A percentile compares a stretch with the other conserved stretches of the same genome.
Evolutionary conservation across 129 eudicot genomes (phyloP).

Genomic region (Escallonia rubra): DNA sequence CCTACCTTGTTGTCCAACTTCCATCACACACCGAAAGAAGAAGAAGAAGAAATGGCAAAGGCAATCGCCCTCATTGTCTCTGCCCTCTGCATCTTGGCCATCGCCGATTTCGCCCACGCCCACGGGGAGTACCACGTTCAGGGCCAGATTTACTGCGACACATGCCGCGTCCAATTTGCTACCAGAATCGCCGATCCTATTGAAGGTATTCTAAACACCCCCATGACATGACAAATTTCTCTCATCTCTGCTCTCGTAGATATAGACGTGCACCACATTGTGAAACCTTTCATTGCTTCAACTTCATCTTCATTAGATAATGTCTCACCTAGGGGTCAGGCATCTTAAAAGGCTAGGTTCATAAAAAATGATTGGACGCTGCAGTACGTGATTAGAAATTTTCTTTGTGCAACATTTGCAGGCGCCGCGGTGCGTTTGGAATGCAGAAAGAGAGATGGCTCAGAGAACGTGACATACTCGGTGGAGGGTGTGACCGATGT

Average conservation of each 20-base stretch:
- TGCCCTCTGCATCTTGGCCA: neutral
- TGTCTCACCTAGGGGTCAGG: neutral
- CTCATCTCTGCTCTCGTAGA: neutral
- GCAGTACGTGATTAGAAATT: too few species aligned
- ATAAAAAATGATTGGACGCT: neutral
- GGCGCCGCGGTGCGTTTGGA: neutral
- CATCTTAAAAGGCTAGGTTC: neutral
- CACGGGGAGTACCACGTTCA: neutral
- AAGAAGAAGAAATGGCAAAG: conserved; percentile 2
- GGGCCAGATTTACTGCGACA: conserved; percentile 7
- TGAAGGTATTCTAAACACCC: neutral
- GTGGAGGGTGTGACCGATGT: neutral
- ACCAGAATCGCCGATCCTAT: neutral
- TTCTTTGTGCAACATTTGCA: too few species aligned
- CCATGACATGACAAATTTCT: neutral
- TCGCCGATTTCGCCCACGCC: neutral
- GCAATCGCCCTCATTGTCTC: neutral
- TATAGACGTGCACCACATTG: neutral
- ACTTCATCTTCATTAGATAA: too few species aligned
- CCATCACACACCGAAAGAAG: neutral
- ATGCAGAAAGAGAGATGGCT: neutral
- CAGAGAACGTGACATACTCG: too few species aligned
- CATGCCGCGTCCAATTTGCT: conserved; percentile 8
- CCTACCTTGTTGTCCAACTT: too few species aligned
- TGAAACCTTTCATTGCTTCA: neutral